Base-by-base conservation (phyloP, 2,329 filamentous ascomycete genomes). In the Myotisia sp. region DNA sequence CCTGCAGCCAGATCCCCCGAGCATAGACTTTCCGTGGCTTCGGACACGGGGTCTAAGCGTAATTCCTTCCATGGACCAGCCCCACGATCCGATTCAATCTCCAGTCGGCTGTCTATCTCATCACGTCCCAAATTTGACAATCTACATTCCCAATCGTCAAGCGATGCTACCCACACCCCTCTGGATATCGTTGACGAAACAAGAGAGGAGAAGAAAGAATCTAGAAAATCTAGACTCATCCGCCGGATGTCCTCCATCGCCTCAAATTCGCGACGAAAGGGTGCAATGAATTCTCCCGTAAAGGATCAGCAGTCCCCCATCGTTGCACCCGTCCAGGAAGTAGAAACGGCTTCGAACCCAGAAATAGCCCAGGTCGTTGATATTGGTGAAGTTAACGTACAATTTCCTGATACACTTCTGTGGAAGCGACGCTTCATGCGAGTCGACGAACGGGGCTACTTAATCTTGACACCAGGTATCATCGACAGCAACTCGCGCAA, bases 401-500 rank as follows among this genome's bases (percentile, higher is more conserved):
- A 98, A 54, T 94, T 98, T 53, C 90, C 90, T 0, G 87, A 95
- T 52, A 92, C 84, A 36, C 67, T 98, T 29, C 68, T 98, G 8
- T 98, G 90, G 90, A 98, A 95, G 63, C 79, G 87, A 36, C 76
- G 90, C 40, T 85, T 79, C 49, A 76, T 94, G 59, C 79, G 79
- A 43, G 73, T 98, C 37, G 86, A 95, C 54, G 74, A 76, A 6
- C 69, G 79, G 40, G 90, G 87, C 12, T 85, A 80, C 56, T 63
- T 98, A 24, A 76, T 92, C 38, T 69, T 98, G 41, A 81, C 77
- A 26, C 69, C 76, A 6, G 70, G 77, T 12, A 74, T 75, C 41
- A 70, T 74, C 13, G 71, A 73, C 44, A 65, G 68, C 30, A 71
- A 43, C 47, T 65, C 51, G 59, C 70, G 57, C 62, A 74, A 54